A percentile compares a stretch with the other conserved stretches of the same genome.
phyloP scores from a whole-genome alignment of 1,284 basidiomycete genomes.

The Leccinum solheimii region DNA sequence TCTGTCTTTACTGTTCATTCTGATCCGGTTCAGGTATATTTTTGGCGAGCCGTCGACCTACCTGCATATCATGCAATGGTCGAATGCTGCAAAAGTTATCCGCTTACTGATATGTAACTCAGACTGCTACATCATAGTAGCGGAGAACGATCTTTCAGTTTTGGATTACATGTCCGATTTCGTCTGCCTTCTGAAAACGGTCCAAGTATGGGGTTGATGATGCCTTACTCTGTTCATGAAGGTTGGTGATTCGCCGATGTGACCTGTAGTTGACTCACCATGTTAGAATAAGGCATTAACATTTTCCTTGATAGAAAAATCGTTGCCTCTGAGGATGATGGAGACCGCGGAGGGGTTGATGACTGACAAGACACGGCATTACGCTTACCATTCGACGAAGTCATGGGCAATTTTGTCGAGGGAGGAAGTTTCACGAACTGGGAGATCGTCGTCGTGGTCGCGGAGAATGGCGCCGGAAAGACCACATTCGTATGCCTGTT shows the following conservation, averaged over 20 bases:
- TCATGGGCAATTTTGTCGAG: constrained; percentile 45
- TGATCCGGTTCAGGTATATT: constrained; percentile 70
- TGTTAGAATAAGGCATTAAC: constrained; percentile 70
- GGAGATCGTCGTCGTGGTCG: constrained; percentile 83
- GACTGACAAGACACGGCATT: constrained; percentile 80
- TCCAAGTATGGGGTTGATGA: not conserved
- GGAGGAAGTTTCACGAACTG: constrained; percentile 80
- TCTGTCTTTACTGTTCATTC: not conserved
- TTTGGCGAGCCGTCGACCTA: constrained; percentile 98
- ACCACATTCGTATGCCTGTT: constrained; percentile 93
- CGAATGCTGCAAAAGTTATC: constrained; percentile 95
- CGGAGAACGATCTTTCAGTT: constrained; percentile 87
- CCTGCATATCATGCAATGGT: constrained; percentile 90
- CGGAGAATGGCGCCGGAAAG: constrained; percentile 93
- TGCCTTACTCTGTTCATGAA: not conserved
- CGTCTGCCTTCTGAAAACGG: constrained; percentile 76
- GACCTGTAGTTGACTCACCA: not conserved
- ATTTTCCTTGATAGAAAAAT: constrained; percentile 97
- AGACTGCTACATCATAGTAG: constrained; percentile 55
- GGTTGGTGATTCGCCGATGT: not conserved
- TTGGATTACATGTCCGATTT: constrained; percentile 94
- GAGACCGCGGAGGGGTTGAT: constrained; percentile 89
- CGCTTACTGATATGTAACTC: constrained; percentile 54
- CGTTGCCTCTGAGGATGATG: constrained; percentile 92
- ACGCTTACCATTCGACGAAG: constrained; percentile 83